Evolutionary conservation across 257 asterid genomes (phyloP), one percentile per base, ranked within the genome.

Genomic region (Nicotiana tabacum): DNA sequence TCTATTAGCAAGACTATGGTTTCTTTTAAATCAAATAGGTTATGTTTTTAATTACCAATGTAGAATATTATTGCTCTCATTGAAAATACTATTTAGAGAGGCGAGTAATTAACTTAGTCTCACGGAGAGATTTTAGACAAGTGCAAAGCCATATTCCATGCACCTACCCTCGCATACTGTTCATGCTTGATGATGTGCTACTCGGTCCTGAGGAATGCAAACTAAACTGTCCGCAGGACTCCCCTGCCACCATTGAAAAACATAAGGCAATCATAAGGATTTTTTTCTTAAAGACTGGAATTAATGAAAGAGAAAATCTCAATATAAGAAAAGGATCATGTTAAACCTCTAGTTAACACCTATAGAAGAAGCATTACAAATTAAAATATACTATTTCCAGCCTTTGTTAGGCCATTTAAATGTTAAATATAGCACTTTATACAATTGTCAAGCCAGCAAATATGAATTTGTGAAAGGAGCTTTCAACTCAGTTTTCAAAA

Each of bases 121-220:
- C 57, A 51, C 1, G 1, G 62, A 61, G 57, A 64, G 62, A 24
- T 64, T 12, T 5, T 24, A 65, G 77, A 51, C 17, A 46, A 32
- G 0, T 62, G 39, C 27, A 58, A 21, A 15, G 24, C 5, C 35
- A 17, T 18, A 56, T 43, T 21, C 21, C 21, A 13, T 29, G 84
- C 33, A 77, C 86, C 46, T 83, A 94, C 98, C 95, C 86, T 72
- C 83, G 92, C 24, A 90, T 92, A 77, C 83, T 77, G 53, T 83
- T 91, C 87, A 87, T 82, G 89, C 90, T 87, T 77, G 95, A 88
- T 60, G 96, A 90, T 86, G 89, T 83, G 51, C 88, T 81, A 81
- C 90, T 86, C 9, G 85, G 81, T 82, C 90, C 89, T 39, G 90
- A 87, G 35, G 86, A 64, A 56, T 79, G 90, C 84, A 88, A 72